Percentiles rank a stretch among this genome's conserved stretches.
phyloP scores from a whole-genome alignment of 2,329 filamentous ascomycete species.

The Shiraia sp. region DNA sequence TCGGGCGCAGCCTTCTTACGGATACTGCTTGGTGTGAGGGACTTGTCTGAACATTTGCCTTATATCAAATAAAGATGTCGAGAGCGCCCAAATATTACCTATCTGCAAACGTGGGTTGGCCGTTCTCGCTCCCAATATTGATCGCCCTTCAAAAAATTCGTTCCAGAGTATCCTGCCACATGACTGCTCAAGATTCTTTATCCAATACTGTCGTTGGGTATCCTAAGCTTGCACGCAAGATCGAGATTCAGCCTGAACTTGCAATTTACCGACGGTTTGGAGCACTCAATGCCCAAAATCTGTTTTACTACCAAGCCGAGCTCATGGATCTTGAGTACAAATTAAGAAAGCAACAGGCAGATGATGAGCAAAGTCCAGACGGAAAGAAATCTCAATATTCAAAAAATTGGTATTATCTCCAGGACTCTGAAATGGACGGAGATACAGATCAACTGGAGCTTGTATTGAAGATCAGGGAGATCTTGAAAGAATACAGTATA shows the following conservation, averaged over 20 bases:
- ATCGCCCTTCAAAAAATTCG: no score
- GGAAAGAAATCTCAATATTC: constrained; percentile 4
- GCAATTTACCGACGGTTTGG: constrained; percentile 7
- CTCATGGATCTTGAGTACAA: constrained; percentile 3
- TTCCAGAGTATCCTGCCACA: no score
- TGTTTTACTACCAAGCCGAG: constrained; percentile 14
- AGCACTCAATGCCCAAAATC: constrained; percentile 7
- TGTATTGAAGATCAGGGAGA: constrained; percentile 9
- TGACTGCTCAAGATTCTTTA: constrained; percentile 1
- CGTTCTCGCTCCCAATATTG: no score
- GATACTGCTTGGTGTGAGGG: no score
- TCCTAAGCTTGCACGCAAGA: constrained; percentile 7
- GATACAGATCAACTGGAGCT: constrained; percentile 11
- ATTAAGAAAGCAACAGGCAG: constrained; percentile 1
- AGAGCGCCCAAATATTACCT: no score
- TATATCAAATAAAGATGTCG: no score
- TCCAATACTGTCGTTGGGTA: constrained; percentile 1
- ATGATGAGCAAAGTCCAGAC: background rate
- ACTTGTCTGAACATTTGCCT: no score
- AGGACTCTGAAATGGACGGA: constrained; percentile 2
- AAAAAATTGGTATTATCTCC: constrained; percentile 6
- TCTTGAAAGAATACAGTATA: constrained; percentile 20
- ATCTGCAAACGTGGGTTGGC: no score
- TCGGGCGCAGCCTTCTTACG: no score
- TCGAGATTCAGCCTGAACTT: constrained; percentile 4